Conservation (phyloP, 257 asterid genomes). For the Plantago elongata region DNA sequence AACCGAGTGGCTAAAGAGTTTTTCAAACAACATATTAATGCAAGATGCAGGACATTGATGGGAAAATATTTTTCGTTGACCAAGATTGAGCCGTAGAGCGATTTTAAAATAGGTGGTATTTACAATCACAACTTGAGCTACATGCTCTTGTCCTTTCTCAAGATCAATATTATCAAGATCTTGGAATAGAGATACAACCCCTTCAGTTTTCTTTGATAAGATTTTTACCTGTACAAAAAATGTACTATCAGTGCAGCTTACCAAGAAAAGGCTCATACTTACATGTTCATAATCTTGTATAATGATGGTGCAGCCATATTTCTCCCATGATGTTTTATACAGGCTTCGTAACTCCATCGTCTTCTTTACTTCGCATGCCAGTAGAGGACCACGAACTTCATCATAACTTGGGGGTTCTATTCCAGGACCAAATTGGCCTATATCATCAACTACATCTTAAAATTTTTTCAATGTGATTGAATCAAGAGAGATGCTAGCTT, state of each 20-base stretch:
- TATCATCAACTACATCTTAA: too few relatives aligned
- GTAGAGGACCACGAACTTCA: background rate
- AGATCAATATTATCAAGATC: background rate
- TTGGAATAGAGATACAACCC: background rate
- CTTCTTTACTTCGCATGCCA: background rate
- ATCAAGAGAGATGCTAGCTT: too few relatives aligned
- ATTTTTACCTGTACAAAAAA: background rate
- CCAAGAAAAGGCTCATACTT: background rate
- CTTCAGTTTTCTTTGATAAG: background rate
- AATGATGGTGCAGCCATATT: background rate
- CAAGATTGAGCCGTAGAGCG: background rate
- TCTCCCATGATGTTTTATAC: background rate
- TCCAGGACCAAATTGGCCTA: too few relatives aligned
- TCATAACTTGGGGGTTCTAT: too few relatives aligned
- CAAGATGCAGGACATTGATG: background rate
- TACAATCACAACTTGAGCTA: background rate
- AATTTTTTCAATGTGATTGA: too few relatives aligned
- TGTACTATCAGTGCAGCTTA: background rate
- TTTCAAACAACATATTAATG: background rate
- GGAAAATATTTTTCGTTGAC: background rate
- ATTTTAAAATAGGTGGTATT: background rate
- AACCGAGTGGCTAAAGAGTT: background rate
- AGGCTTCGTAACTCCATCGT: background rate
- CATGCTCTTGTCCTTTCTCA: background rate
- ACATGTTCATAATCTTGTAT: background rate